Percentiles rank a stretch among this genome's conserved stretches.
Evolutionary conservation across 768 basidiomycete species (phyloP).

Genomic region (Tremella yokohamensis): DNA sequence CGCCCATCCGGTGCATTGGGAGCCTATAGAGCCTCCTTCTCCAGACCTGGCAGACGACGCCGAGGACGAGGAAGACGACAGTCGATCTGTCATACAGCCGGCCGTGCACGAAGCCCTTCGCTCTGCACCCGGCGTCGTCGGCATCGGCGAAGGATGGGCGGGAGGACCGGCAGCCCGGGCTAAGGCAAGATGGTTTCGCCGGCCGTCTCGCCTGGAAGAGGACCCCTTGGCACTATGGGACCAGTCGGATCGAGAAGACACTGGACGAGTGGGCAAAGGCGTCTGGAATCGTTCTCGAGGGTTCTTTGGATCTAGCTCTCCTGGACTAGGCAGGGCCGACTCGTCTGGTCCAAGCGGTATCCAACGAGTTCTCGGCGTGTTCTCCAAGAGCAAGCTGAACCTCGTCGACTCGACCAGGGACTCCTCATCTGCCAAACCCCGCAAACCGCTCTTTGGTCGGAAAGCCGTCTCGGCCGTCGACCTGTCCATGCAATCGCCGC

Average conservation of each 20-base stretch:
- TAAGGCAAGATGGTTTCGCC: neutral
- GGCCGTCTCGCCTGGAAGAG: neutral
- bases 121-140: conserved; percentile 34
- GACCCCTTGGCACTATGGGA: conserved; percentile 24
- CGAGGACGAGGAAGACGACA: conserved; percentile 7
- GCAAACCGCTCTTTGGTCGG: too few relatives aligned
- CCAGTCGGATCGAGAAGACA: neutral
- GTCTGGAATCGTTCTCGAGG: neutral
- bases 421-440: too few relatives aligned
- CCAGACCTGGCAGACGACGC: neutral
- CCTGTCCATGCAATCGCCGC: too few relatives aligned
- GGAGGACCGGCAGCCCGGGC: conserved; percentile 24
- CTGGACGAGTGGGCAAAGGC: neutral
- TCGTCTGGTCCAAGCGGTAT: too few relatives aligned
- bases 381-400: too few relatives aligned
- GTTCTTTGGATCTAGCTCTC: neutral
- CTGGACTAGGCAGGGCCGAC: too few relatives aligned
- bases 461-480: too few relatives aligned
- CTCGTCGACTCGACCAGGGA: too few relatives aligned
- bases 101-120: conserved; percentile 16
- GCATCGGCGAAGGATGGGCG: conserved; percentile 45
- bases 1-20: too few relatives aligned
- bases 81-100: neutral
- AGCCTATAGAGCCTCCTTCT: neutral
- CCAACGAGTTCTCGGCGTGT: too few relatives aligned